Conservation (phyloP, 495 filamentous ascomycete genomes). For the Aspergillus funiculosus region DNA sequence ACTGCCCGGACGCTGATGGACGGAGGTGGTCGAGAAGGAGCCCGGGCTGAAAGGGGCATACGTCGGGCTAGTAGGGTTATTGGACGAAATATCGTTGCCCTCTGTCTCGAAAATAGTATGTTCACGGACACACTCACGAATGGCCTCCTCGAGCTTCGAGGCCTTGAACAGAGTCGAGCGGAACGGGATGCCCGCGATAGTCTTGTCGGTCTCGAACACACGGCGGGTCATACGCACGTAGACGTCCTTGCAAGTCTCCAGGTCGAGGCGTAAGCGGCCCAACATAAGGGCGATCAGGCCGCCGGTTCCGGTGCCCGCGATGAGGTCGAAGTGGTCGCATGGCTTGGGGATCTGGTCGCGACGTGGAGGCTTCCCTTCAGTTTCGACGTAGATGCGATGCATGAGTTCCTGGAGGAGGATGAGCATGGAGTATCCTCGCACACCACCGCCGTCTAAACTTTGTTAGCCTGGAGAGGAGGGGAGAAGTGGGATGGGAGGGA, state of each 20-base stretch:
- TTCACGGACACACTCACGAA: slow-evolving; percentile 80
- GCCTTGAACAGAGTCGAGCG: slow-evolving; percentile 94
- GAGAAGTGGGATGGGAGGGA: not conserved
- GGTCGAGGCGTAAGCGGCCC: slow-evolving; percentile 80
- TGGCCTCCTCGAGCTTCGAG: slow-evolving; percentile 89
- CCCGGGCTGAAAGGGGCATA: slow-evolving; percentile 35
- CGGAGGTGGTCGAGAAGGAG: slow-evolving; percentile 16
- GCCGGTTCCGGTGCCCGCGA: slow-evolving; percentile 89
- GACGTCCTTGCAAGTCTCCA: slow-evolving; percentile 93
- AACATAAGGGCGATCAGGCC: slow-evolving; percentile 96
- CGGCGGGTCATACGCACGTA: slow-evolving; percentile 89
- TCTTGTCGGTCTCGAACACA: slow-evolving; percentile 98
- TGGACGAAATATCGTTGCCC: slow-evolving; percentile 56
- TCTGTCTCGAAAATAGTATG: slow-evolving; percentile 77
- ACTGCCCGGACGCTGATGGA: slow-evolving; percentile 43
- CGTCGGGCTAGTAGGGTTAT: slow-evolving; percentile 31
- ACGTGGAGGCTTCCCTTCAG: slow-evolving; percentile 72
- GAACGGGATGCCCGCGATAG: slow-evolving; percentile 88
- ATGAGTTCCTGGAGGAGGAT: slow-evolving; percentile 94
- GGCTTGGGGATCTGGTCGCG: slow-evolving; percentile 90
- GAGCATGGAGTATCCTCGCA: slow-evolving; percentile 95
- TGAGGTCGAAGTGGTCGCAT: slow-evolving; percentile 97
- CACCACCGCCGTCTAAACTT: slow-evolving; percentile 81
- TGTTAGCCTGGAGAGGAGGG: slow-evolving; percentile 7
- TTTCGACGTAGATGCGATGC: slow-evolving; percentile 84